Evolutionary conservation across 306 rosid genomes (phyloP).

Genomic region (Albizia julibrissin): DNA sequence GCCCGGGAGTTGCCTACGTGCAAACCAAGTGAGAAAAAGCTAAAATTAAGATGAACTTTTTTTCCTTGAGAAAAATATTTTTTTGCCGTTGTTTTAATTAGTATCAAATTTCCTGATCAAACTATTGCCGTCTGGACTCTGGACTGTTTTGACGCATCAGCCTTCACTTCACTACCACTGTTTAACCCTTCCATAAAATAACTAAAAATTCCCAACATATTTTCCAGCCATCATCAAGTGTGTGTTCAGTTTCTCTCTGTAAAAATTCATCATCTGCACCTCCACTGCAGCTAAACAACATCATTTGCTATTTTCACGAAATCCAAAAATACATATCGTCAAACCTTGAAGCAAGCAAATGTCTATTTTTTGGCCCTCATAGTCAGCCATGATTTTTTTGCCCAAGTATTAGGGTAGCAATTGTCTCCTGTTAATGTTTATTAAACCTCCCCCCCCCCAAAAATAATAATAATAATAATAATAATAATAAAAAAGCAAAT

Average conservation of each 20-base stretch:
- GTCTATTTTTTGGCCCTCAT: neutral
- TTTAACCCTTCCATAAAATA: neutral
- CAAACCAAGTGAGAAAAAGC: neutral
- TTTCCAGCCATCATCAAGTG: neutral
- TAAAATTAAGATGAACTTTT: neutral
- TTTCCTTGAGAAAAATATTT: neutral
- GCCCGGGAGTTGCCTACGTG: neutral
- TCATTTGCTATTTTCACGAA: neutral
- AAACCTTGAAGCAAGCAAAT: neutral
- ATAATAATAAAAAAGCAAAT: no score
- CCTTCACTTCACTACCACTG: neutral
- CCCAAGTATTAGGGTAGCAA: neutral
- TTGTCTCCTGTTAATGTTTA: neutral
- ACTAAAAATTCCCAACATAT: neutral
- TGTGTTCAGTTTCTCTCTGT: neutral
- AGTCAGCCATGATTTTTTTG: neutral
- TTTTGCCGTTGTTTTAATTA: neutral
- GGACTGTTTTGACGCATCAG: neutral
- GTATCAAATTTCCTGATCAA: neutral
- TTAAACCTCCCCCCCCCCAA: neutral
- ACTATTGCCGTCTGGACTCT: neutral
- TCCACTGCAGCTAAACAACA: neutral
- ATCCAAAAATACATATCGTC: neutral
- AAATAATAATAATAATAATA: no score
- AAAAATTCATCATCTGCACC: neutral